Percentiles rank a stretch among this genome's conserved stretches.
Conservation (phyloP, 2,329 filamentous ascomycete genomes). For the Coniochaeta sp. region DNA sequence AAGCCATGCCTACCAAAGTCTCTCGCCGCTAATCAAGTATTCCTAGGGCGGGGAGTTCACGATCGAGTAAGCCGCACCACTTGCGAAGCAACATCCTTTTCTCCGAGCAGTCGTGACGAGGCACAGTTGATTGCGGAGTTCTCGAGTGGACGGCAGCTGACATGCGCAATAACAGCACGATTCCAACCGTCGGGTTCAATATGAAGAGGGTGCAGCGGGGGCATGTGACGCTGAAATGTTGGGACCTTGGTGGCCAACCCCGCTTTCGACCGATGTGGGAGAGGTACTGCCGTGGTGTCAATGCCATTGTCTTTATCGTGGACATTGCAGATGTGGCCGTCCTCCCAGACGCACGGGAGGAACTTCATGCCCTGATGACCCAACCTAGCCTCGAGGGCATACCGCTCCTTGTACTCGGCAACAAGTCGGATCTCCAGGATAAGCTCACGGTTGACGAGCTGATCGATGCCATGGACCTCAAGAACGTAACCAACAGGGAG, state of each 20-base stretch:
- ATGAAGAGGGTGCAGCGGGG: slow-evolving; percentile 98
- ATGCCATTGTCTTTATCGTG: slow-evolving; percentile 97
- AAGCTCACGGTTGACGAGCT: slow-evolving; percentile 91
- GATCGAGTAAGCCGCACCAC: slow-evolving; percentile 72
- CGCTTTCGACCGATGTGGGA: slow-evolving; percentile 99
- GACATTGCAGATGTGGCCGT: slow-evolving; percentile 83
- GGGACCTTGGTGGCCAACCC: slow-evolving; percentile 96
- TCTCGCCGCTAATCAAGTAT: slow-evolving; percentile 11
- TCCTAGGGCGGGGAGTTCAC: slow-evolving; percentile 92
- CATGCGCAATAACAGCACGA: slow-evolving; percentile 60
- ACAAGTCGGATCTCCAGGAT: slow-evolving; percentile 92
- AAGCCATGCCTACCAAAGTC: background rate
- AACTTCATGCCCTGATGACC: slow-evolving; percentile 81
- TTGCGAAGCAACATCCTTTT: background rate
- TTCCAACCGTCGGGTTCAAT: slow-evolving; percentile 97
- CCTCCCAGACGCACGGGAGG: slow-evolving; percentile 79
- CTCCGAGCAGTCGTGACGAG: background rate
- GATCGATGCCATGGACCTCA: slow-evolving; percentile 87
- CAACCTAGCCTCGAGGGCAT: slow-evolving; percentile 83
- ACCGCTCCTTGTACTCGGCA: slow-evolving; percentile 86
- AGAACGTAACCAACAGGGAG: slow-evolving; percentile 81
- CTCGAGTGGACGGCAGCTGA: slow-evolving; percentile 19
- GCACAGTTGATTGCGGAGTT: background rate
- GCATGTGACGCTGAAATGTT: slow-evolving; percentile 97
- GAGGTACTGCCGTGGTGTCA: slow-evolving; percentile 93